Evolutionary conservation across 2,329 filamentous ascomycete species (phyloP).

Genomic region (Paracoccidioides lutzii): DNA sequence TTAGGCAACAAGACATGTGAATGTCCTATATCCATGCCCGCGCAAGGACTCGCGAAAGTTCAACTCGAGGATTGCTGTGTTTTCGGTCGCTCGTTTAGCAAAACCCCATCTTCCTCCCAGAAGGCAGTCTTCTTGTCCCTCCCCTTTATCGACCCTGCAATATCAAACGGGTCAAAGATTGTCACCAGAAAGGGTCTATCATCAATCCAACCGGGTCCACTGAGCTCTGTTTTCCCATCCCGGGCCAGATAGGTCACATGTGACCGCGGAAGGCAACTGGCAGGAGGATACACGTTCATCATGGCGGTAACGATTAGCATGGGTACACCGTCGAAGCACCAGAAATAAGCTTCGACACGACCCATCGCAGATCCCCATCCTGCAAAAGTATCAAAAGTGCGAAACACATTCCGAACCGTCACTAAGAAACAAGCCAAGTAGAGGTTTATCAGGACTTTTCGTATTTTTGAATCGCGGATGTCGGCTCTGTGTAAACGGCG

Average conservation of each 20-base stretch:
- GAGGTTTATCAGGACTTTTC: conserved; percentile 29
- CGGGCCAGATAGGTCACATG: conserved; percentile 39
- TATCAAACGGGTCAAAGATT: conserved; percentile 32
- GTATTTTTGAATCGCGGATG: conserved; percentile 34
- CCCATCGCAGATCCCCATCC: conserved; percentile 24
- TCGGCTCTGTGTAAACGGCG: conserved; percentile 26
- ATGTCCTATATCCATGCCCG: not conserved
- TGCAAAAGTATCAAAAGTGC: conserved; percentile 39
- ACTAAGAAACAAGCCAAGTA: conserved; percentile 28
- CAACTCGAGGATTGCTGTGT: not conserved
- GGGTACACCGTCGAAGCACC: conserved; percentile 41
- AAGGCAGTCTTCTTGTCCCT: conserved; percentile 27
- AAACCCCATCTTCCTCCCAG: conserved; percentile 21
- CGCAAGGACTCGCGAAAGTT: not conserved
- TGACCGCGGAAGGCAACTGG: conserved; percentile 36
- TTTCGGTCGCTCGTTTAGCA: not conserved
- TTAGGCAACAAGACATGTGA: not conserved
- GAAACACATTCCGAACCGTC: conserved; percentile 38
- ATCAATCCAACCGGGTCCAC: conserved; percentile 39
- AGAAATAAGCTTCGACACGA: conserved; percentile 41
- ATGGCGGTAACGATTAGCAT: conserved; percentile 41
- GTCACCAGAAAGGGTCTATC: conserved; percentile 33
- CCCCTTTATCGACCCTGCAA: conserved; percentile 24
- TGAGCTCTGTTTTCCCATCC: conserved; percentile 41
- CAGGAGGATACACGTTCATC: conserved; percentile 41